These are phyloP conservation scores for Colletotrichum cuscutae DNA, from an alignment of 2,329 filamentous ascomycete genomes.

Conservation along the genomic window DNA sequence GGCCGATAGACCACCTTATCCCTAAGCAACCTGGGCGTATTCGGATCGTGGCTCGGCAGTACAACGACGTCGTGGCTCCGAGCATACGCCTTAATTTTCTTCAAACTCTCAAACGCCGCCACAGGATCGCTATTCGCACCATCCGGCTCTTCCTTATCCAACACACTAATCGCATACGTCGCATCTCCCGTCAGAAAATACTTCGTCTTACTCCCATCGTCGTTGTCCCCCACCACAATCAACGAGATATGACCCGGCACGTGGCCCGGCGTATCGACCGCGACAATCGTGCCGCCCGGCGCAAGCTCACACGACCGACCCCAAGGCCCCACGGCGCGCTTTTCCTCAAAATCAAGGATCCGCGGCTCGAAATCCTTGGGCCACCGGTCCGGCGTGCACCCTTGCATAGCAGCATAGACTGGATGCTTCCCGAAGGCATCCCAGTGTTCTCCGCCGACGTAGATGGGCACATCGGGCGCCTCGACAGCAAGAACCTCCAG, in stretches of 20 bases:
- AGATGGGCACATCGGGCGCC: conserved; percentile 42
- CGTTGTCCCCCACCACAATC: conserved; percentile 32
- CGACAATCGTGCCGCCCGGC: conserved; percentile 41
- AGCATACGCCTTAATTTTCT: conserved; percentile 45
- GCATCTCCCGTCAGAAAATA: conserved; percentile 45
- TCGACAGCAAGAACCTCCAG: conserved; percentile 40
- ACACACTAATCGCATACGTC: conserved; percentile 42
- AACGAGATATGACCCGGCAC: conserved; percentile 46
- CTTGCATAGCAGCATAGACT: conserved; percentile 41
- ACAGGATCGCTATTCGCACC: conserved; percentile 44
- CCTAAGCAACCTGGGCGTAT: conserved; percentile 13
- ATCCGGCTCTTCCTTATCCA: conserved; percentile 46
- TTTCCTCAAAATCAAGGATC: conserved; percentile 40
- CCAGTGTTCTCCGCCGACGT: conserved; percentile 42
- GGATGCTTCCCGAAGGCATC: conserved; percentile 41
- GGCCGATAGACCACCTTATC: conserved; percentile 25
- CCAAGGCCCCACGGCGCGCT: conserved; percentile 42
- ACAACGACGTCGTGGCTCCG: conserved; percentile 40
- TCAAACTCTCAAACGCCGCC: conserved; percentile 42
- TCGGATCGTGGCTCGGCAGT: conserved; percentile 41
- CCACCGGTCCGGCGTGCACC: conserved; percentile 44
- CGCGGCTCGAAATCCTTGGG: conserved; percentile 43
- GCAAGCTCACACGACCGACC: conserved; percentile 42
- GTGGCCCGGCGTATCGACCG: conserved; percentile 47
- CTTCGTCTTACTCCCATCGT: conserved; percentile 34